Conservation (phyloP, 2,329 filamentous ascomycete species). For the Alternaria incomplexa region DNA sequence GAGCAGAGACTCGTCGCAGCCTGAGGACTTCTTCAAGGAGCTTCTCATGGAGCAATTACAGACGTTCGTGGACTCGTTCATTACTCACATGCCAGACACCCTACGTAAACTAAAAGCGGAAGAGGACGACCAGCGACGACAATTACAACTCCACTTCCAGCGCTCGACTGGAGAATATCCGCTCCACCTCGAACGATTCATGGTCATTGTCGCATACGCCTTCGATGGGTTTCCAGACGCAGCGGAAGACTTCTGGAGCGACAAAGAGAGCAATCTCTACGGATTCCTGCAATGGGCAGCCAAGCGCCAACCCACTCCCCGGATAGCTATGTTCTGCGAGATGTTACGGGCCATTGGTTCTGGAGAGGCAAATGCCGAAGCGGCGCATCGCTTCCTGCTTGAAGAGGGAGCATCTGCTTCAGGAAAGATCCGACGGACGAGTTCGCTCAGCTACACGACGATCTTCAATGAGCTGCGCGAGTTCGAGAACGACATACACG, state of each 20-base stretch:
- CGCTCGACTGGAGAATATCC: slow-evolving; percentile 60
- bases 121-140: slow-evolving; percentile 81
- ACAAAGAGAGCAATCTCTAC: slow-evolving; percentile 89
- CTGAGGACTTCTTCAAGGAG: slow-evolving; percentile 74
- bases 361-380: slow-evolving; percentile 79
- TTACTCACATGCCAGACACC: slow-evolving; percentile 93
- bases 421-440: slow-evolving; percentile 79
- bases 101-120: slow-evolving; percentile 84
- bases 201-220: slow-evolving; percentile 89
- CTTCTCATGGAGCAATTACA: slow-evolving; percentile 83
- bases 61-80: slow-evolving; percentile 87
- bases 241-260: slow-evolving; percentile 87
- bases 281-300: slow-evolving; percentile 99
- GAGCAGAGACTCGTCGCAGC: slow-evolving; percentile 69
- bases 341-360: slow-evolving; percentile 89
- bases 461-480: slow-evolving; percentile 90
- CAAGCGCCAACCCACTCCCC: slow-evolving; percentile 89
- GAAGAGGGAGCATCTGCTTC: slow-evolving; percentile 76
- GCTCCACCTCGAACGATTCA: slow-evolving; percentile 79
- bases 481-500: slow-evolving; percentile 78
- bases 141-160: slow-evolving; percentile 52
- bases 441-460: slow-evolving; percentile 89
- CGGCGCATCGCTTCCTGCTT: slow-evolving; percentile 86
- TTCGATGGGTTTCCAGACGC: slow-evolving; percentile 87
- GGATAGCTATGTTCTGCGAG: slow-evolving; percentile 95